Percentiles rank a stretch among this genome's conserved stretches.
Conservation (phyloP, 2,329 filamentous ascomycete genomes). For the Penicillium sp. region DNA sequence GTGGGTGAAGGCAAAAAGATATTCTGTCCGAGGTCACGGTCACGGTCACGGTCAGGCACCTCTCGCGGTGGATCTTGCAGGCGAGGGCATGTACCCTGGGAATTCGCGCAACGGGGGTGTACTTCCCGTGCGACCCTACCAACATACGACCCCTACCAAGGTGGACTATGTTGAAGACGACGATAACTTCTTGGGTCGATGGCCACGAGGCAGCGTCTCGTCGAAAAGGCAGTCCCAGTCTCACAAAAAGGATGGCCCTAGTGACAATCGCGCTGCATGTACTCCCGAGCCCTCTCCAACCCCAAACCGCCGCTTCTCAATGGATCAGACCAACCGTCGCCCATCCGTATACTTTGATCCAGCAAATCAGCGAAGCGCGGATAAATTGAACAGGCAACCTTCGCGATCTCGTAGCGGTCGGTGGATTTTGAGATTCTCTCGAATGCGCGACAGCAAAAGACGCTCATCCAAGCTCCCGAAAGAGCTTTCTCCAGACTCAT, state of each 20-base stretch:
- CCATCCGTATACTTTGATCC: slow-evolving; percentile 4
- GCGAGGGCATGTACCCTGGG: not conserved
- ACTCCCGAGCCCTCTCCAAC: not conserved
- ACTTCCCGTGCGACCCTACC: not conserved
- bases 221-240: not conserved
- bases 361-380: not conserved
- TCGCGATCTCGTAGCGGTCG: slow-evolving; percentile 12
- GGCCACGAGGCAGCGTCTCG: not conserved
- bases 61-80: not conserved
- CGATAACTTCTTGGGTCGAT: not conserved
- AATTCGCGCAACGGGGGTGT: not conserved
- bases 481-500: slow-evolving; percentile 10
- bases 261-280: not conserved
- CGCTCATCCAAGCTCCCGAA: slow-evolving; percentile 7
- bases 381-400: not conserved
- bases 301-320: not conserved
- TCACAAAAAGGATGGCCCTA: not conserved
- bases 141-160: not conserved
- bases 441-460: slow-evolving; percentile 11
- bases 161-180: slow-evolving; percentile 8
- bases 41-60: not conserved
- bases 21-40: not conserved
- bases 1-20: slow-evolving; percentile 5
- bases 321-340: not conserved
- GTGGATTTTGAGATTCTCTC: slow-evolving; percentile 18